Base-by-base conservation (phyloP, 139 green algal genomes). In the Chlamydomonas eustigma region DNA sequence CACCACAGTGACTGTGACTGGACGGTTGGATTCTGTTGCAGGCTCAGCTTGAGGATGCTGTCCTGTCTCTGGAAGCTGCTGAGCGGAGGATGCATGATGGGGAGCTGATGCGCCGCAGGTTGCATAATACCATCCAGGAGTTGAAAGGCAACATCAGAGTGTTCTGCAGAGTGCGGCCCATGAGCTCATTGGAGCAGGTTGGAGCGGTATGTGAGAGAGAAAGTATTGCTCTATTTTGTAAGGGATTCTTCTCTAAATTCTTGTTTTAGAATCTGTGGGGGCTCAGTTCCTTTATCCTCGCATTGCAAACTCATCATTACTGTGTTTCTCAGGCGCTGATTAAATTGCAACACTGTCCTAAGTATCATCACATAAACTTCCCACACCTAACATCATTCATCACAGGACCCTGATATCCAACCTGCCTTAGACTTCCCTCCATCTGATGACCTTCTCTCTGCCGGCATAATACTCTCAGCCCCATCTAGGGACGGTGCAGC, bases 81-180 rank as follows among this genome's bases (percentile, higher is more conserved):
- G 89, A 95, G 75, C 64, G 68, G 1, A 72, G 76, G 28, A 65
- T 92, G 36, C 76, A 87, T n/a, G 87, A 95, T 79, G 79, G 85
- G 8, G 89, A 97, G 80, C 76, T 83, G 2, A 79, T 90, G 12
- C 88, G 92, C 37, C 84, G 91, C 63, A 90, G 88, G 78, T 84
- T 98, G 71, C 93, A 98, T 85, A 98, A 98, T 83, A 91, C 88
- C 64, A 93, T 78, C 39, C 87, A 94, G 89, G 91, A 97, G 83
- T 84, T 97, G 37, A 95, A 95, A 68, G 94, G 94, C 73, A 98
- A 98, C 85, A 96, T 98, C 74, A 84, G 94, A 3, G 94, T 98
- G n/a, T 97, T 97, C 83, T 93, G 89, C 77, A 85, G 94, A 1
- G 90, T 97, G 50, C 82, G 93, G 0, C 94, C 94, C 1, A 50